Conservation (phyloP, 768 basidiomycete genomes). For the Rubroboletus satanas region DNA sequence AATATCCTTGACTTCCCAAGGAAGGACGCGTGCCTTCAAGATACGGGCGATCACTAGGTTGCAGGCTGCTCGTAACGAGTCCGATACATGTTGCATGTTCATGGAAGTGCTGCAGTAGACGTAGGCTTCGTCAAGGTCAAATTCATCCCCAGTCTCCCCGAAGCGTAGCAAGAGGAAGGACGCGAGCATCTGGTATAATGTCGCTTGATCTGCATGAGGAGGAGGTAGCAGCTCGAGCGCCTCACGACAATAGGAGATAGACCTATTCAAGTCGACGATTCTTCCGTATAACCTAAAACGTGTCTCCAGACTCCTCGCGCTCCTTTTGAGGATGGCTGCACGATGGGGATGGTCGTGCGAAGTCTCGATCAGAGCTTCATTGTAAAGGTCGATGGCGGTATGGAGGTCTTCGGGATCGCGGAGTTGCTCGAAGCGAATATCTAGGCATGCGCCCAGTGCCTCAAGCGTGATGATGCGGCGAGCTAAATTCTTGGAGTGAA, state of each 20-base stretch:
- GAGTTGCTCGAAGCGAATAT: slow-evolving; percentile 23
- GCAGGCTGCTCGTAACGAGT: slow-evolving; percentile 14
- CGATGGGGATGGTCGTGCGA: slow-evolving; percentile 17
- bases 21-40: slow-evolving; percentile 20
- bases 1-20: slow-evolving; percentile 23
- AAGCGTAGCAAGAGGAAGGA: slow-evolving; percentile 25
- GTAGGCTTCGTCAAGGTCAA: slow-evolving; percentile 26
- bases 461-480: slow-evolving; percentile 18
- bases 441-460: slow-evolving; percentile 22
- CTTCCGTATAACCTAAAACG: slow-evolving; percentile 17
- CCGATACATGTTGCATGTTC: not conserved
- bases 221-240: slow-evolving; percentile 20
- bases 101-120: slow-evolving; percentile 15
- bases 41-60: slow-evolving; percentile 22
- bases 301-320: slow-evolving; percentile 15
- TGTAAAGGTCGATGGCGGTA: slow-evolving; percentile 23
- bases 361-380: slow-evolving; percentile 22
- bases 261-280: slow-evolving; percentile 22
- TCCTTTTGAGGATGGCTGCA: slow-evolving; percentile 11
- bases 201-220: slow-evolving; percentile 14
- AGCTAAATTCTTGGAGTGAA: slow-evolving; percentile 10
- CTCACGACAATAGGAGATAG: slow-evolving; percentile 25
- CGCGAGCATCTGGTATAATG: slow-evolving; percentile 15
- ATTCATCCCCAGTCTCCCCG: slow-evolving; percentile 22
- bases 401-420: slow-evolving; percentile 24